Base-by-base conservation (phyloP, 306 rosid genomes). In the Herpetospermum pedunculosum region DNA sequence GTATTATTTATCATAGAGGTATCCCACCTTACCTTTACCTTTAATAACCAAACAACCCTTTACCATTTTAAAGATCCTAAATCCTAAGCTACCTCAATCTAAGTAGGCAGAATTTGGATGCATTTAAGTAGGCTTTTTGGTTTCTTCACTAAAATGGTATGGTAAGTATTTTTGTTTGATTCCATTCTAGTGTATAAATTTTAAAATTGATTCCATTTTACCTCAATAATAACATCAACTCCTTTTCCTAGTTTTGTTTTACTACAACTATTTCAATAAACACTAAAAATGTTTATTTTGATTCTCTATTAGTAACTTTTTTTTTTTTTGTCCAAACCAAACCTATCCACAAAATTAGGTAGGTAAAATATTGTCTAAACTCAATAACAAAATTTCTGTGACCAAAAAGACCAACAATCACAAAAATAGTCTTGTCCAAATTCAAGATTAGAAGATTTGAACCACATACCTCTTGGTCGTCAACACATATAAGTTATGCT, bases 41-140 rank as follows among this genome's bases (percentile, higher is more conserved):
- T 67, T 73, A 72, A 80, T 23, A 80, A 81, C 75, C 81, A 84
- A 83, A 79, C 90, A 92, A 80, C 25, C 49, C 58, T 75, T 62
- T 77, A 83, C 68, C 83, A 78, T 79, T 52, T 59, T 70, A 72
- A 54, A 34, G 85, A 43, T 68, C 38, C 73, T 68, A 78, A 71
- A 77, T 77, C 84, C 77, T 3, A 57, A 86, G 77, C 75, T 81
- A 15, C 86, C 86, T 32, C 16, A 72, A 14, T 76, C 68, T 83
- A 35, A 76, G 79, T 59, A 53, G 77, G 82, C 87, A 83, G 49
- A 18, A 26, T 82, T 81, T 87, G 55, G 85, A 75, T 78, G 84
- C 76, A 75, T 50, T 35, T 73, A 59, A 16, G 46, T 67, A 23
- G 19, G 9, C 59, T 26, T 71, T 85, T 85, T 85, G 85, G 87